A percentile compares a stretch with the other conserved stretches of the same genome.
phyloP scores from a whole-genome alignment of 768 basidiomycete genomes.

The Auriscalpium orientale region DNA sequence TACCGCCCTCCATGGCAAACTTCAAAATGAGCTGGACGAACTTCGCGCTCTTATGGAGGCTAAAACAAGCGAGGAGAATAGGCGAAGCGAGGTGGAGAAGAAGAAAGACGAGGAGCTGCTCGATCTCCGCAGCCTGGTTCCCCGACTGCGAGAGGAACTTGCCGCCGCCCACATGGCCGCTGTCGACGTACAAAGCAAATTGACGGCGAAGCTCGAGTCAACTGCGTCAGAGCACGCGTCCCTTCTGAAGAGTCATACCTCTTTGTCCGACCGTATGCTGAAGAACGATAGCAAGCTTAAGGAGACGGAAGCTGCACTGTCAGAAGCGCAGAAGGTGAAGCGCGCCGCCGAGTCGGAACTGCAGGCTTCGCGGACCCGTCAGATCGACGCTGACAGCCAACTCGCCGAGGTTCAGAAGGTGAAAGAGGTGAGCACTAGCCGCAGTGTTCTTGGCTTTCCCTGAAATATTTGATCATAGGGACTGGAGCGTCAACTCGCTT shows the following conservation, averaged over 20 bases:
- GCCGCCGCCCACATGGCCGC: constrained; percentile 53
- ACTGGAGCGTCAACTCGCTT: constrained; percentile 68
- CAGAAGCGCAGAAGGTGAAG: constrained; percentile 63
- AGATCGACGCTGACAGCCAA: constrained; percentile 58
- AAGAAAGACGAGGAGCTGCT: constrained; percentile 81
- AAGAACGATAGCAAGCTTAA: constrained; percentile 41
- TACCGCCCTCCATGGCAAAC: constrained; percentile 41
- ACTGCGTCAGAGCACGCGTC: constrained; percentile 50
- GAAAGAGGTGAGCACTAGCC: constrained; percentile 57
- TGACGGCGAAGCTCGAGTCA: constrained; percentile 70
- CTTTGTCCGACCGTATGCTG: constrained; percentile 57
- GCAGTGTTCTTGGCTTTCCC: neutral
- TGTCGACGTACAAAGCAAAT: constrained; percentile 60
- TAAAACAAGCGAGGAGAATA: constrained; percentile 80
- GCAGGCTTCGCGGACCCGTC: constrained; percentile 56
- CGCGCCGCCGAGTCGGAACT: constrained; percentile 66
- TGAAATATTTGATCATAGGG: constrained; percentile 33
- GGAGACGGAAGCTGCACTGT: constrained; percentile 39
- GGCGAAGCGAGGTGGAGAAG: constrained; percentile 76
- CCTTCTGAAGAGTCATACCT: constrained; percentile 52
- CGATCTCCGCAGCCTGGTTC: constrained; percentile 58
- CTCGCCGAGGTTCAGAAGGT: constrained; percentile 51
- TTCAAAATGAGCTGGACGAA: constrained; percentile 81
- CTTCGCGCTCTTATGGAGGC: constrained; percentile 77
- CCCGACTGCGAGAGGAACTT: constrained; percentile 58